A percentile compares a stretch with the other conserved stretches of the same genome.
phyloP scores from a whole-genome alignment of 306 rosid species.

The Cucurbita maxima region DNA sequence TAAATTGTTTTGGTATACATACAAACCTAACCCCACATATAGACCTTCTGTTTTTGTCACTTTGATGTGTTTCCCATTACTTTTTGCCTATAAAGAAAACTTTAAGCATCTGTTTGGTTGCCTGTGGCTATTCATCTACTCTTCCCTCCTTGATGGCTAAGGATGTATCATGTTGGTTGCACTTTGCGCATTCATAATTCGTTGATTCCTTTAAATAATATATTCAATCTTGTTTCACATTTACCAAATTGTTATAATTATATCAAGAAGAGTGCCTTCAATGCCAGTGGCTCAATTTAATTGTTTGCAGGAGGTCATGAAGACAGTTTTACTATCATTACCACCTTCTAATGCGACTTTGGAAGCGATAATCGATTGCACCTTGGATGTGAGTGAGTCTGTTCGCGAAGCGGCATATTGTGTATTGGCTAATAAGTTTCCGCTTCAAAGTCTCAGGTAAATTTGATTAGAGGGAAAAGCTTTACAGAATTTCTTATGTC shows the following conservation, averaged over 20 bases:
- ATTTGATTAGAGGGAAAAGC: not conserved
- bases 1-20: not conserved
- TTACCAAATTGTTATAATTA: not conserved
- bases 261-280: not conserved
- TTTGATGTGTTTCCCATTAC: not conserved
- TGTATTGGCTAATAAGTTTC: slow-evolving; percentile 83
- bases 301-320: slow-evolving; percentile 70
- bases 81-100: not conserved
- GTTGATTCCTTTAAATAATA: not conserved
- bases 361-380: slow-evolving; percentile 71
- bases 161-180: not conserved
- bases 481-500: not conserved
- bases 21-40: not conserved
- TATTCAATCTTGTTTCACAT: not conserved
- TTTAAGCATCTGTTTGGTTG: not conserved
- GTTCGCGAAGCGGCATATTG: slow-evolving; percentile 79
- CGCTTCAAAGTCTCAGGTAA: slow-evolving; percentile 96
- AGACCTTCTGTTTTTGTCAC: not conserved
- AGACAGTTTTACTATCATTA: slow-evolving; percentile 69
- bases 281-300: not conserved
- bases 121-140: not conserved
- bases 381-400: slow-evolving; percentile 79
- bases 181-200: not conserved
- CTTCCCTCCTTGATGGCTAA: not conserved
- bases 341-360: slow-evolving; percentile 75